These are phyloP conservation scores for Camelina hispida DNA, from an alignment of 345 rosid species.

Conservation along the genomic window DNA sequence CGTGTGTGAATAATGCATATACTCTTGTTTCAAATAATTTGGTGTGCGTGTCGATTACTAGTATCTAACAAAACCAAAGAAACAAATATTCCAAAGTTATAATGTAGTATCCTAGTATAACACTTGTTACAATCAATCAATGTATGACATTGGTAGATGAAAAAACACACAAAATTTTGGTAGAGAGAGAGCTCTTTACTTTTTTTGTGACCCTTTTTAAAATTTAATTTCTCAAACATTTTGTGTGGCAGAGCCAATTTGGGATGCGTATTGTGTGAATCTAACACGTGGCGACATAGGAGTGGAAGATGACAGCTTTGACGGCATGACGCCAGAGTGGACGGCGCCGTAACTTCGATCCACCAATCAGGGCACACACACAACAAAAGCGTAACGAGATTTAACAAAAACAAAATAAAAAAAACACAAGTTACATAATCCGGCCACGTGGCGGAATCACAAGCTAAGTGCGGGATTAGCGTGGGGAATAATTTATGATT, in stretches of 20 bases:
- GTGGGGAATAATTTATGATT: constrained; percentile 11
- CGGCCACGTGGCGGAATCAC: constrained; percentile 33
- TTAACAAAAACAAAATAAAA: neutral
- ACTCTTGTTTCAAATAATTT: neutral
- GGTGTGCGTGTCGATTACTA: neutral
- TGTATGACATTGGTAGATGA: neutral
- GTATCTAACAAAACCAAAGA: neutral
- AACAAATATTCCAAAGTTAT: neutral
- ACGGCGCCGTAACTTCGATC: constrained; percentile 41
- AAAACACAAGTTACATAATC: neutral
- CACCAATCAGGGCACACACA: constrained; percentile 10
- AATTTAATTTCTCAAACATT: constrained; percentile 27
- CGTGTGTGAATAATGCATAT: constrained; percentile 22
- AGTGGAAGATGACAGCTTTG: constrained; percentile 41
- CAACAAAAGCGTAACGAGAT: neutral
- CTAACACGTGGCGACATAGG: constrained; percentile 17
- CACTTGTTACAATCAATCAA: too few relatives aligned
- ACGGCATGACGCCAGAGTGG: constrained; percentile 39
- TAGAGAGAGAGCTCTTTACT: neutral
- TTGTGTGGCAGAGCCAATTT: constrained; percentile 36
- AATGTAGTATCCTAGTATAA: neutral
- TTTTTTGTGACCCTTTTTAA: neutral
- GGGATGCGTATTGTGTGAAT: constrained; percentile 12
- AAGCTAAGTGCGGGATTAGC: constrained; percentile 39
- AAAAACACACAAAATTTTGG: constrained; percentile 12